Evolutionary conservation across 129 eudicot genomes (phyloP).

Genomic region (Smallanthus sonchifolius): DNA sequence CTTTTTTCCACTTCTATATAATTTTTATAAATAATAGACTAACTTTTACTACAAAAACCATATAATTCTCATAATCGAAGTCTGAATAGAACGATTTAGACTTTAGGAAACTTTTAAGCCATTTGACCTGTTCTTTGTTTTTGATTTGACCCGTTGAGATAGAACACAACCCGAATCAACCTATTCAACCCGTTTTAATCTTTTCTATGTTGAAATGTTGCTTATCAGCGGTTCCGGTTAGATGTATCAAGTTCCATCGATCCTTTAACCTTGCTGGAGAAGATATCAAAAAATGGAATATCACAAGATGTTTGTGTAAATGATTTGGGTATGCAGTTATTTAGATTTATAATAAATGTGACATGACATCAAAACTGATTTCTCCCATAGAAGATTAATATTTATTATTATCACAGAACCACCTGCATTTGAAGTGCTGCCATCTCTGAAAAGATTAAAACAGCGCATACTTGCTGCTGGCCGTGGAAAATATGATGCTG

Average conservation of each 20-base stretch:
- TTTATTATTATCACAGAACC: constrained; percentile 43
- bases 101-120: not conserved
- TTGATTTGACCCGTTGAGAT: not conserved
- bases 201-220: constrained; percentile 1
- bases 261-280: constrained; percentile 79
- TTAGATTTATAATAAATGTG: not conserved
- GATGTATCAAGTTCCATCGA: constrained; percentile 65
- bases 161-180: not conserved
- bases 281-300: constrained; percentile 71
- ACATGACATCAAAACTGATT: not conserved
- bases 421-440: constrained; percentile 97
- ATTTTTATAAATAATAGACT: not conserved
- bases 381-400: constrained; percentile 1
- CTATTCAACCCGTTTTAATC: not conserved
- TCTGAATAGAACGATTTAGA: not conserved
- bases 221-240: constrained; percentile 60
- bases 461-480: constrained; percentile 86
- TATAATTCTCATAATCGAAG: not conserved
- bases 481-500: constrained; percentile 90
- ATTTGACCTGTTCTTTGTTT: not conserved
- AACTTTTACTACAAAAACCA: not conserved
- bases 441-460: constrained; percentile 78
- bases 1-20: not conserved
- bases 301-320: constrained; percentile 96
- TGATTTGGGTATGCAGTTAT: constrained; percentile 71